Evolutionary conservation across 2,329 filamentous ascomycete species (phyloP), one percentile per base, ranked within the genome.

Genomic region (Xylaria sp.): DNA sequence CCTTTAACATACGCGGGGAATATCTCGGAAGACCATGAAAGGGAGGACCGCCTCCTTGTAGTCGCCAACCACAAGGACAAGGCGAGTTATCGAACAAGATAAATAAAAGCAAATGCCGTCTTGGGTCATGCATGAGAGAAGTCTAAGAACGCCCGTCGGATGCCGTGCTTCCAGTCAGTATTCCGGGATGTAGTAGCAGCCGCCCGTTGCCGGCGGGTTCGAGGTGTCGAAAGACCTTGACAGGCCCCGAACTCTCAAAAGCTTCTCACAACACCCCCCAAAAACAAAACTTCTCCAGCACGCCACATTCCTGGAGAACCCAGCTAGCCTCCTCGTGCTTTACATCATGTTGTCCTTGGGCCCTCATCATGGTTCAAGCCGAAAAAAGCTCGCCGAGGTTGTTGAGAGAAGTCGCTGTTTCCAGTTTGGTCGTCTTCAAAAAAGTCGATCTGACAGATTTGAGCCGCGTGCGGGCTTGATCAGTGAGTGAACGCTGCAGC

Each of bases 51-150:
- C 63, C 65, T 65, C 63, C 69, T 66, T 60, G 64, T 66, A 64
- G 64, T 61, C 59, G 50, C 56, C 65, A 55, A 65, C 69, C 67
- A 65, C 68, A 67, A 65, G 66, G 64, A 65, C 57, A 65, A 66
- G 65, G 65, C 62, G 68, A 68, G 64, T 67, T 69, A 68, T 69
- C 63, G 69, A 71, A 71, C 67, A 71, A 70, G 66, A 70, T 67
- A 69, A 68, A 69, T 67, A 71, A 69, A 72, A 76, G 74, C 72
- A 74, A 75, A 75, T 74, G 75, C 74, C 74, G 73, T 77, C 72
- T 76, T 71, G 72, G n/a, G 72, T 76, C 75, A 78, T 80, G 77
- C 76, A 78, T 71, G 75, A 73, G 76, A 72, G 67, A 76, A 74
- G 73, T 79, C 77, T 77, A 76, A 74, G 74, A 74, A 65, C 63